Evolutionary conservation across 306 rosid species (phyloP), one percentile per base, ranked within the genome.

Genomic region (Phaseolus lunatus): DNA sequence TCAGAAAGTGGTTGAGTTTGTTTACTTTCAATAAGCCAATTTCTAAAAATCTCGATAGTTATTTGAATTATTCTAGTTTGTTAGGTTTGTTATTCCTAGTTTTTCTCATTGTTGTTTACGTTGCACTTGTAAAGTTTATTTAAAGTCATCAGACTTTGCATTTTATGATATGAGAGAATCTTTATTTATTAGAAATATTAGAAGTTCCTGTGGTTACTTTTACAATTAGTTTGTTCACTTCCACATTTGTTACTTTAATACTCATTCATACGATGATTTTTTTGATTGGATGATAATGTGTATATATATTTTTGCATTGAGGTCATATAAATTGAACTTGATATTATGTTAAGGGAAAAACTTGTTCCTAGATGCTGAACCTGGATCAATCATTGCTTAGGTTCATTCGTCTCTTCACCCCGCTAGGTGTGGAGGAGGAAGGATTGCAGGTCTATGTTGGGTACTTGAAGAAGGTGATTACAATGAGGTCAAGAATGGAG

Each of bases 381-480:
- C 37, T 58, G 4, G 37, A 58, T 58, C 64, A 9, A 14, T 61
- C 23, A 61, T 16, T 61, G 6, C 13, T 61, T 44, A 80, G 96
- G 53, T 94, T 92, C 41, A 87, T 91, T 24, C 80, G 80, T 71
- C 83, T 95, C 12, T 90, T 87, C 65, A 67, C 92, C 33, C 98
- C 96, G 0, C 75, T 95, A 1, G 98, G 91, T 7, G 80, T 95
- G 64, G 98, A 91, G 82, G 97, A 89, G 26, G 98, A 92, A 62
- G 98, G 96, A 1, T 81, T 95, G 83, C 97, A 95, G 82, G 93
- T 89, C 5, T 95, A 95, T 43, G 98, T 95, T n/a, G 87, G 85
- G 4, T 92, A 92, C 45, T 64, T 95, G 91, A 89, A 90, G 91
- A 95, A 95, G 84, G 98, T 95, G 26, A 88, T 95, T 50, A 93